Base-by-base conservation (phyloP, 139 green algal genomes). In the Pleodorina starrii region DNA sequence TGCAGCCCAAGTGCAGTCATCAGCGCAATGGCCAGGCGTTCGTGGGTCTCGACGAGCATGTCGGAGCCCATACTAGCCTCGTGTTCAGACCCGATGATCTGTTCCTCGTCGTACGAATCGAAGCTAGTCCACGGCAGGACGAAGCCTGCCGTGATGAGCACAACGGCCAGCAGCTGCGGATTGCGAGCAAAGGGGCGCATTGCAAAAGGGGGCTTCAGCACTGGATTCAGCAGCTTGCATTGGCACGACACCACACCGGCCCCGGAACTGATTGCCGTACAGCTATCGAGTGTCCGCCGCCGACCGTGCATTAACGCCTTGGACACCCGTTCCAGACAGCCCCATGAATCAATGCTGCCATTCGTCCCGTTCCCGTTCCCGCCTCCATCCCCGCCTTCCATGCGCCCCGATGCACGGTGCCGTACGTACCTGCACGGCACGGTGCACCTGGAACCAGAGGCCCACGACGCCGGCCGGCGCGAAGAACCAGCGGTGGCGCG, bases 401-500 rank as follows among this genome's bases (percentile, higher is more conserved):
- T n/a, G n/a, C n/a, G n/a, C n/a, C n/a, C n/a, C n/a, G n/a, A n/a
- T 7, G 54, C 54, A 25, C 54, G 54, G 54, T 25, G 51, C 9
- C 29, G 54, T n/a, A n/a, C 57, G 1, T 51, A 89, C 69, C 84
- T 89, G 84, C 12, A 89, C 84, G 0, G 36, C 48, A 1, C 84
- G 69, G 50, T 89, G 84, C 25, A 59, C 46, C 12, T 89, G 84
- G 69, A 89, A 89, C 84, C 84, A 89, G 50, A 82, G 23, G 25
- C 69, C 84, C 44, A 4, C 6, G 12, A 69, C 16, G 36, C 25
- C 32, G 3, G 32, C 12, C 1, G 14, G 36, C 48, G 84, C 4
- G 29, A 82, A 82, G 21, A 87, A 1, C 87, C 87, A 91, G 12
- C 77, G 60, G 43, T 91, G 87, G 19, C 77, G 87, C 29, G 87